phyloP scores from a whole-genome alignment of 805 yeast species.

The Vanderwaltozyma polyspora region DNA sequence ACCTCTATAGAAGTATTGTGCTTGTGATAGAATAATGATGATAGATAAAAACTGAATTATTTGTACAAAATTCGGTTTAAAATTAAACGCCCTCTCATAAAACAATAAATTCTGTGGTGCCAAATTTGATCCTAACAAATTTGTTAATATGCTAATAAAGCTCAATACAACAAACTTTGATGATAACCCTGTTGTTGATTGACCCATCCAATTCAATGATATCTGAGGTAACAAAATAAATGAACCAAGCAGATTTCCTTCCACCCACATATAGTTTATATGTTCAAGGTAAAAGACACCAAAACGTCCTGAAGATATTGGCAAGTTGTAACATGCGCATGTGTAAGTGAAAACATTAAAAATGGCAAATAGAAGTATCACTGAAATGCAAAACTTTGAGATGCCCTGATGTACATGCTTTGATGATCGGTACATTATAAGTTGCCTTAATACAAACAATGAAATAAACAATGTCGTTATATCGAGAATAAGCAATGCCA shows the following conservation, averaged over 20 bases:
- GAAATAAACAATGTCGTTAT: constrained; percentile 5
- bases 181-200: constrained; percentile 24
- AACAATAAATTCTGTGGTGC: constrained; percentile 4
- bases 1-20: constrained; percentile 16
- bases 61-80: constrained; percentile 11
- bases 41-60: constrained; percentile 10
- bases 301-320: constrained; percentile 18
- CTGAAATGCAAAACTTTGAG: constrained; percentile 14
- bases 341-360: constrained; percentile 12
- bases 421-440: constrained; percentile 21
- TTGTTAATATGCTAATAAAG: neutral
- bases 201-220: constrained; percentile 30
- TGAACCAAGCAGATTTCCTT: constrained; percentile 17
- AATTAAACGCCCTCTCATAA: constrained; percentile 18
- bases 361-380: constrained; percentile 2
- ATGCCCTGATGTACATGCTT: constrained; percentile 30
- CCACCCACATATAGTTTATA: constrained; percentile 32
- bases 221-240: constrained; percentile 33
- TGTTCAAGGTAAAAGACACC: constrained; percentile 32
- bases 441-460: constrained; percentile 20
- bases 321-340: constrained; percentile 13
- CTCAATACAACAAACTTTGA: constrained; percentile 12
- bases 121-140: constrained; percentile 1
- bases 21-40: constrained; percentile 16
- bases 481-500: constrained; percentile 19